Evolutionary conservation across 2,329 filamentous ascomycete genomes (phyloP).

Genomic region (Trichoderma sp.): DNA sequence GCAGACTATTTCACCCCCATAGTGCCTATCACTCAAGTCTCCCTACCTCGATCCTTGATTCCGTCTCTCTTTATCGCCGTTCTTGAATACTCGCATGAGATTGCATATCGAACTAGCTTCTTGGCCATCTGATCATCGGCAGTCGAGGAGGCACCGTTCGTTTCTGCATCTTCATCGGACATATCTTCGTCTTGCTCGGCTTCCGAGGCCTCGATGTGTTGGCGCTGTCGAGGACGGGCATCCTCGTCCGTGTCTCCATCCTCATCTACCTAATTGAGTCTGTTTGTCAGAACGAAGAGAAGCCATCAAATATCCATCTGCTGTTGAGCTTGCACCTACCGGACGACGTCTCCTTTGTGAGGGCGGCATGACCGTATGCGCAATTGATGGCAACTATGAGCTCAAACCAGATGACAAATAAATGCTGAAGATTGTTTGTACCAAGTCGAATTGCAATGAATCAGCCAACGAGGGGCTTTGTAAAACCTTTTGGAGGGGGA

Average conservation of each 20-base stretch:
- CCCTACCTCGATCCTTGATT: slow-evolving; percentile 60
- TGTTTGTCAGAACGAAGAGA: not conserved
- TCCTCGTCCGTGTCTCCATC: slow-evolving; percentile 37
- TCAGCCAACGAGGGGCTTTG: not conserved
- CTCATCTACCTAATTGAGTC: slow-evolving; percentile 25
- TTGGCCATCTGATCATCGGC: slow-evolving; percentile 56
- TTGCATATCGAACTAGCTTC: slow-evolving; percentile 66
- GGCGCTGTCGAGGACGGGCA: slow-evolving; percentile 34
- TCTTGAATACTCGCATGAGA: slow-evolving; percentile 64
- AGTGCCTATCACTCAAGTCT: not conserved
- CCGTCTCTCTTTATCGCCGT: slow-evolving; percentile 59
- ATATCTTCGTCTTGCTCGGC: slow-evolving; percentile 41
- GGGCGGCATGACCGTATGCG: slow-evolving; percentile 32
- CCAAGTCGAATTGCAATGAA: not conserved
- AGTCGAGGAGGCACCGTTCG: slow-evolving; percentile 30
- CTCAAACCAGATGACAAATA: not conserved
- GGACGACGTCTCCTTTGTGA: slow-evolving; percentile 33
- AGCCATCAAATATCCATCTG: not conserved
- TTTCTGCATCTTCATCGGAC: slow-evolving; percentile 31
- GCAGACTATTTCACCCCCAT: not conserved
- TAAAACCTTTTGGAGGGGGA: not conserved
- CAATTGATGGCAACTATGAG: not conserved
- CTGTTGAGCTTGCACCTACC: slow-evolving; percentile 26
- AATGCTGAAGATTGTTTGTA: not conserved
- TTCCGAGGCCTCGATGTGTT: slow-evolving; percentile 31